phyloP scores from a whole-genome alignment of 305 asterid species.

The Fraxinus sp. region DNA sequence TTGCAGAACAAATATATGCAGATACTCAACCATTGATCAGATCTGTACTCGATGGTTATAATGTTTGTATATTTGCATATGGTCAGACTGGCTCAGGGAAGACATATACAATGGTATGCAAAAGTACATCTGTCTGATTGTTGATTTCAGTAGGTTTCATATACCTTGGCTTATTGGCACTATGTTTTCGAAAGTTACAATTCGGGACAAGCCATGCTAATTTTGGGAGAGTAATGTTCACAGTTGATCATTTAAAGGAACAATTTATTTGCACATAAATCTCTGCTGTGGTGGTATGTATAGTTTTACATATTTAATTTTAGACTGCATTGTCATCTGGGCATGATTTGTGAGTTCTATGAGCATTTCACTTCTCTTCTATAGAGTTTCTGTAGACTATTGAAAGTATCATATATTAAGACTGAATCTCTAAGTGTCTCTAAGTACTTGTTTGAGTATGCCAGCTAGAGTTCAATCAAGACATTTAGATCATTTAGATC shows the following conservation, averaged over 20 bases:
- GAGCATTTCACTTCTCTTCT: not conserved
- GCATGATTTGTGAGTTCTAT: not conserved
- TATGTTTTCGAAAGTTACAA: not conserved
- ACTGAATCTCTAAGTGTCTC: not conserved
- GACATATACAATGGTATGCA: conserved; percentile 86
- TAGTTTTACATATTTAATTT: not conserved
- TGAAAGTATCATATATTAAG: not conserved
- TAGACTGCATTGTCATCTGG: not conserved
- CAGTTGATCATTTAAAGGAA: conserved; percentile 4
- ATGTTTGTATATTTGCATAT: conserved; percentile 88
- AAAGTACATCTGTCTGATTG: not conserved
- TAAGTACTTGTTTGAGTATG: not conserved
- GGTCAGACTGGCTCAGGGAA: conserved; percentile 98
- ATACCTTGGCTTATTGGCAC: not conserved
- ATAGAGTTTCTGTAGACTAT: not conserved
- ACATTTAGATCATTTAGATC: not conserved
- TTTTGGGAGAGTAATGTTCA: conserved; percentile 1
- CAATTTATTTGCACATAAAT: not conserved
- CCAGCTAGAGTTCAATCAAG: not conserved
- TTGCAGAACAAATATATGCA: conserved; percentile 79
- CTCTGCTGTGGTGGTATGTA: not conserved
- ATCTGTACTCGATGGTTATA: conserved; percentile 87
- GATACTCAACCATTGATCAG: conserved; percentile 80
- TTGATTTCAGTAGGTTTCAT: conserved; percentile 10
- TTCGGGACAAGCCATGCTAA: not conserved